Base-by-base conservation (phyloP, 805 yeast species). In the Saccharomycopsis babjevae region DNA sequence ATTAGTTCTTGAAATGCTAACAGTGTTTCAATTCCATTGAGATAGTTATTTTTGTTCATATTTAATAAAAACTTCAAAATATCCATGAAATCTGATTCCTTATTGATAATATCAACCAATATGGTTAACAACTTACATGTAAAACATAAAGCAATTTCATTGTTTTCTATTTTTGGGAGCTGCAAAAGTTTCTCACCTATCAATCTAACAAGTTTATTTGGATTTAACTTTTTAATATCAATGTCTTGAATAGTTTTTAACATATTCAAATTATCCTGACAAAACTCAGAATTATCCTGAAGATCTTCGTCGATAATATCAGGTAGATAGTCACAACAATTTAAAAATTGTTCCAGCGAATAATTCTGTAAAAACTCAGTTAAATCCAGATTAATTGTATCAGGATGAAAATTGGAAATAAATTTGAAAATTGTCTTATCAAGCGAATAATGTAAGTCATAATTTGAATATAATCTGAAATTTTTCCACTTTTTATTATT, bases 161-260 rank as follows among this genome's bases (percentile, higher is more conserved):
- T 54, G 3, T 16, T 32, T 15, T 36, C 34, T 7, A 54, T 42
- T 5, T 43, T 40, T 8, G 32, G 52, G 15, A 20, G 16, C 4
- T 59, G 34, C 16, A 62, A 25, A 8, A 62, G 34, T 34, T 60
- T 57, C 2, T 59, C 57, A 8, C 63, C 65, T 13, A 62, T 54
- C 40, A 62, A 34, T 34, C 65, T 39, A 5, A 58, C 28, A 34
- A 57, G 34, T 8, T 39, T 25, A 5, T 50, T 36, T 46, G 52
- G 32, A 25, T 46, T 11, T 46, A 46, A 22, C 28, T 22, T 46
- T 5, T 22, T 22, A 46, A 5, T 46, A 7, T 20, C 13, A 5
- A 13, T 16, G 16, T 46, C 32, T 25, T 20, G n/a, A 22, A 22
- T 25, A 25, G 32, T 46, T 20, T 46, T 10, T 5, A 16, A 5